phyloP scores from a whole-genome alignment of 108 stramenopile genomes.

The Pseudonitzschia pungens region DNA sequence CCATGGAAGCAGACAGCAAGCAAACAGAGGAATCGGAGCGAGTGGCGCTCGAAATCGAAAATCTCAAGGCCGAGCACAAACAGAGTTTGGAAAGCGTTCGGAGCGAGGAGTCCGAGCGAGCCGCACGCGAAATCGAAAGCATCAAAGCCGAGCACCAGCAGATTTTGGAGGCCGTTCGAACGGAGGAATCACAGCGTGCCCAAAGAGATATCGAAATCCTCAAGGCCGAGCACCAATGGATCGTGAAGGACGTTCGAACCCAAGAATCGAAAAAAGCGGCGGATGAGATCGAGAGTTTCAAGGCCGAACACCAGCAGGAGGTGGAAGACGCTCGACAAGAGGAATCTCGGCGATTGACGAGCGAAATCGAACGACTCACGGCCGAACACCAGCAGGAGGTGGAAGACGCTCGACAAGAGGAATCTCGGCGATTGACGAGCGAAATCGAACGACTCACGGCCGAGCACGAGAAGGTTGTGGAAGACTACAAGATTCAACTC shows the following conservation, averaged over 20 bases:
- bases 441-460: neutral
- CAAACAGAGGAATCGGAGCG: neutral
- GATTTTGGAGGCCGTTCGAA: constrained; percentile 24
- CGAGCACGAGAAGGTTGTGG: constrained; percentile 5
- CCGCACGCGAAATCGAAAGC: neutral
- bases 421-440: neutral
- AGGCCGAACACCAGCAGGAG: constrained; percentile 10
- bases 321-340: constrained; percentile 17
- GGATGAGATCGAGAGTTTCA: neutral
- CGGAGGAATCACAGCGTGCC: neutral
- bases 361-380: neutral
- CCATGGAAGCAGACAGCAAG: neutral
- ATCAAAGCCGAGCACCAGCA: constrained; percentile 6
- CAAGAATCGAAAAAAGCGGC: neutral
- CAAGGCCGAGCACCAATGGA: constrained; percentile 11
- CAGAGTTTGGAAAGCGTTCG: neutral
- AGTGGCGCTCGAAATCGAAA: neutral
- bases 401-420: constrained; percentile 10
- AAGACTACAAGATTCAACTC: constrained; percentile 6
- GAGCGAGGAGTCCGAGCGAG: neutral
- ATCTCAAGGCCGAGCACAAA: neutral
- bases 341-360: neutral
- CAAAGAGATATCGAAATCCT: neutral
- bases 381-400: neutral
- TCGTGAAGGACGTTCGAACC: constrained; percentile 22